Evolutionary conservation across 1,284 basidiomycete genomes (phyloP).

Genomic region (Lignosus rhinocerotis): DNA sequence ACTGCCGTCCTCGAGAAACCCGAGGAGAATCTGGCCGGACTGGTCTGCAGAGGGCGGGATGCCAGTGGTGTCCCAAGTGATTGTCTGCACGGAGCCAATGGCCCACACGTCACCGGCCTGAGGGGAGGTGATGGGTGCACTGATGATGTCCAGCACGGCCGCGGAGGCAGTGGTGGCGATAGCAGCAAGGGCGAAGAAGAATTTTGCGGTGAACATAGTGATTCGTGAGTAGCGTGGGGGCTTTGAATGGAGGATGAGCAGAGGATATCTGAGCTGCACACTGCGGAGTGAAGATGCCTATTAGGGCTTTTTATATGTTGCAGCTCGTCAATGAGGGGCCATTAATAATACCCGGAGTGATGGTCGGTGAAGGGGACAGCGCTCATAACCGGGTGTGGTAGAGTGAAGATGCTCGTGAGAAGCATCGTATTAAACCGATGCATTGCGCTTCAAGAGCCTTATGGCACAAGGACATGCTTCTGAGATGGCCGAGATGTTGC

Average conservation of each 20-base stretch:
- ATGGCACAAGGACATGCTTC: too few relatives aligned
- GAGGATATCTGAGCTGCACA: neutral
- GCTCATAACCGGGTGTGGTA: too few relatives aligned
- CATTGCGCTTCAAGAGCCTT: too few relatives aligned
- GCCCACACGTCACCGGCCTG: constrained; percentile 7
- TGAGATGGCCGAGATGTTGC: too few relatives aligned
- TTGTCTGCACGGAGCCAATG: constrained; percentile 31
- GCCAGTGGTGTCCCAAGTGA: constrained; percentile 41
- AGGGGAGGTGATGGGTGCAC: constrained; percentile 6
- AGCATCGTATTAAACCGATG: too few relatives aligned
- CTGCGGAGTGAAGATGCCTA: neutral
- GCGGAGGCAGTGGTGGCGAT: neutral
- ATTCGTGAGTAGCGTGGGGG: neutral
- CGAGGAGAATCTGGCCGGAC: constrained; percentile 38
- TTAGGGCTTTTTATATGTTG: neutral
- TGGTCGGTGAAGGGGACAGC: too few relatives aligned
- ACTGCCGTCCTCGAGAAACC: constrained; percentile 30
- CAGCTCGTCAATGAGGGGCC: neutral
- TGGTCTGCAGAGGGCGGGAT: constrained; percentile 35
- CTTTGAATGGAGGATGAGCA: neutral
- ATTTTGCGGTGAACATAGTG: constrained; percentile 2
- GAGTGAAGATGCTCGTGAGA: too few relatives aligned
- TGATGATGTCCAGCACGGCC: constrained; percentile 1
- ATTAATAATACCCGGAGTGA: too few relatives aligned
- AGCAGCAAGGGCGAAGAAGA: constrained; percentile 1